These are phyloP conservation scores for Delitschia confertaspora DNA, from an alignment of 495 filamentous ascomycete species.

Conservation along the genomic window DNA sequence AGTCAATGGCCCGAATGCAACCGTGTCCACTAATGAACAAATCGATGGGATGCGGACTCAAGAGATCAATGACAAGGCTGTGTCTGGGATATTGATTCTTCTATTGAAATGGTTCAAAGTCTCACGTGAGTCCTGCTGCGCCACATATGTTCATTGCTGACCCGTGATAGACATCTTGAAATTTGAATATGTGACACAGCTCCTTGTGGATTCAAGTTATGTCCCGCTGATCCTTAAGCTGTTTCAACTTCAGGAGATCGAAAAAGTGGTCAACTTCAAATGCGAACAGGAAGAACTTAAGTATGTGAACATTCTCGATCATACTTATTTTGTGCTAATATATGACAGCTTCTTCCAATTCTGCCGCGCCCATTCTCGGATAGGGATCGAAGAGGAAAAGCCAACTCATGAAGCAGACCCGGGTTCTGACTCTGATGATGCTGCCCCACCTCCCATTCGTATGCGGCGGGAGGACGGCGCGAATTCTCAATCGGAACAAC, in stretches of 20 bases:
- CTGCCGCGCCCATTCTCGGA: constrained; percentile 45
- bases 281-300: constrained; percentile 76
- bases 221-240: constrained; percentile 85
- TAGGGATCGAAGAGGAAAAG: constrained; percentile 21
- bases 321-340: not conserved
- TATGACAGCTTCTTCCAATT: constrained; percentile 72
- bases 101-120: constrained; percentile 94
- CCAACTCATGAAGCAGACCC: constrained; percentile 9
- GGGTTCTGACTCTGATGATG: constrained; percentile 54
- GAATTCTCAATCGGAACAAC: constrained; percentile 3
- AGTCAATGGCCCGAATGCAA: constrained; percentile 20
- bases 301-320: constrained; percentile 40
- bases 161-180: constrained; percentile 70
- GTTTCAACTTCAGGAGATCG: constrained; percentile 85
- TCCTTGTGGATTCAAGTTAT: constrained; percentile 89
- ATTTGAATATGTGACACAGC: constrained; percentile 90
- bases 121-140: constrained; percentile 57
- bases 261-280: constrained; percentile 73
- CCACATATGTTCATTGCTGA: constrained; percentile 1
- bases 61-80: constrained; percentile 84
- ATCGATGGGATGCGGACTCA: constrained; percentile 68
- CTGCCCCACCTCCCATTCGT: constrained; percentile 65
- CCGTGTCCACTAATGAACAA: constrained; percentile 52
- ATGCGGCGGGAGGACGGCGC: constrained; percentile 13
- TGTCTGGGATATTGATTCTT: constrained; percentile 74